Conservation (phyloP, 495 filamentous ascomycete species). For the Talaromyces adpressus region DNA sequence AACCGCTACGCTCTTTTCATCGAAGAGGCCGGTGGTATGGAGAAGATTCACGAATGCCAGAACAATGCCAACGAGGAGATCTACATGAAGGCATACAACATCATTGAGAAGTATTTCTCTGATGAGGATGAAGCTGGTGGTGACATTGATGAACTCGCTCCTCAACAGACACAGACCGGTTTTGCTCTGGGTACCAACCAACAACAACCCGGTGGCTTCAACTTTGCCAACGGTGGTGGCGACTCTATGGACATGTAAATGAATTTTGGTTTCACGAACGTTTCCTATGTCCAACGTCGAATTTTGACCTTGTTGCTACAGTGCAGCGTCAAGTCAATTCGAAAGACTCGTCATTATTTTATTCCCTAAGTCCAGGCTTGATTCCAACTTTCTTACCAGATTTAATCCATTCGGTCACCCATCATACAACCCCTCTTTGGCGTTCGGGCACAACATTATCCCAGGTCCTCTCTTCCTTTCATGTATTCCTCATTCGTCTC, state of each 20-base stretch:
- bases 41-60: conserved; percentile 99
- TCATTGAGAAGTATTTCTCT: conserved; percentile 99
- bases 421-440: neutral
- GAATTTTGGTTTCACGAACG: neutral
- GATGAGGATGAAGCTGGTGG: conserved; percentile 88
- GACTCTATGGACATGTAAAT: conserved; percentile 99
- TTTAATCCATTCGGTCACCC: neutral
- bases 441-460: conserved; percentile 4
- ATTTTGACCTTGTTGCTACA: neutral
- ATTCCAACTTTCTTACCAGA: neutral
- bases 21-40: conserved; percentile 98
- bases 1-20: conserved; percentile 98
- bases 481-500: neutral
- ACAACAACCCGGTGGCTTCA: conserved; percentile 77
- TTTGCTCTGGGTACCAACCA: conserved; percentile 80
- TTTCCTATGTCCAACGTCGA: neutral
- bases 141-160: conserved; percentile 63
- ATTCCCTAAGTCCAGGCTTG: neutral
- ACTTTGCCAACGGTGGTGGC: conserved; percentile 75
- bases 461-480: neutral
- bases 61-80: conserved; percentile 99
- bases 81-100: conserved; percentile 99
- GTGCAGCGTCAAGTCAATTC: neutral
- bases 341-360: neutral
- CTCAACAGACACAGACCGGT: conserved; percentile 60